Evolutionary conservation across 139 green algal genomes (phyloP), one percentile per base, ranked within the genome.

Genomic region (Choricystis sp.): DNA sequence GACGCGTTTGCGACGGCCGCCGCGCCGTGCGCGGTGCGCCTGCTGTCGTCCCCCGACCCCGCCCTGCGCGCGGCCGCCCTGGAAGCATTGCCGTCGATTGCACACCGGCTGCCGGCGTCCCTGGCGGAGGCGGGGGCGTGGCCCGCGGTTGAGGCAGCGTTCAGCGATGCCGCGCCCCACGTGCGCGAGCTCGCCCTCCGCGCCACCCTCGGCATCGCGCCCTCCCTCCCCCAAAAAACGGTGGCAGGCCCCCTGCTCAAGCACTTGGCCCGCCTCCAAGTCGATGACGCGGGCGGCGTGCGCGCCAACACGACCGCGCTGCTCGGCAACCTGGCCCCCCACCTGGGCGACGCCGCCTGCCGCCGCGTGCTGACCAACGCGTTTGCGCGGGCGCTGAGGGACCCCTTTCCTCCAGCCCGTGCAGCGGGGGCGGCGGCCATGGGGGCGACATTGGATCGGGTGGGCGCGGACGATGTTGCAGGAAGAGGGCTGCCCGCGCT

Each of bases 301-400:
- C 83, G 92, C 19, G 92, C 92, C 73, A 98, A 98, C 82, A 98
- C 92, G 25, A 98, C 92, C 22, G 93, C 98, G 40, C 79, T 96
- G 63, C 81, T 98, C 59, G 89, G 92, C 69, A 96, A 91, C 79
- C 81, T 98, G 31, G 92, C 92, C 0, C 27, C 63, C 22, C 73
- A 90, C 72, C 77, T 98, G 3, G 76, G 77, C 20, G 85, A 95
- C 26, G 70, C 84, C 19, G 83, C 84, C 22, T 40, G 63, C 31
- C n/a, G n/a, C 19, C 74, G 85, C 20, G 87, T 97, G 52, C 82
- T 98, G 61, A 78, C 96, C 30, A 97, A 98, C 64, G 92, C 92
- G 26, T 97, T 98, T 78, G 86, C 82, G 0, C 71, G 92, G 3
- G 85, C 91, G 0, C 70, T 97, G 23, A 88, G 86, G 61, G 92